phyloP scores from a whole-genome alignment of 2,329 filamentous ascomycete genomes.

The Alternaria brassicicola region DNA sequence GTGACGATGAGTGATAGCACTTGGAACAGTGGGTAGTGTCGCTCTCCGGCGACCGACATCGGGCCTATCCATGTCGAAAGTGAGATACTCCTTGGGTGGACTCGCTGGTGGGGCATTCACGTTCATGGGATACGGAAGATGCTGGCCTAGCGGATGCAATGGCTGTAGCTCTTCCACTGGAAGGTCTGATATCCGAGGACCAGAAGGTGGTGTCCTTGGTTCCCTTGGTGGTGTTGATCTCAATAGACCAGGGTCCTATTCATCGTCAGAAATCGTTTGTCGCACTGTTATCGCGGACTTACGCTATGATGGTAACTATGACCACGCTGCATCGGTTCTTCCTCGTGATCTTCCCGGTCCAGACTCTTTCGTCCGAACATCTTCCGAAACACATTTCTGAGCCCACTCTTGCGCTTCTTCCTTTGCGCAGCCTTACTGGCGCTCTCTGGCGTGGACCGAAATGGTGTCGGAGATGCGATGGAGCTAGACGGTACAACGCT shows the following conservation, averaged over 20 bases:
- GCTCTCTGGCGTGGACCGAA: constrained; percentile 39
- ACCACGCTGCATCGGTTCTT: constrained; percentile 26
- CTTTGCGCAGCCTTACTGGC: constrained; percentile 33
- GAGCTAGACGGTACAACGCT: constrained; percentile 32
- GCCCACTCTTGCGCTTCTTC: constrained; percentile 46
- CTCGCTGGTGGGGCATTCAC: constrained; percentile 48
- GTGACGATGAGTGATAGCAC: constrained; percentile 32
- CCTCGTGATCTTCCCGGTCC: constrained; percentile 33
- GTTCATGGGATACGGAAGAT: constrained; percentile 51
- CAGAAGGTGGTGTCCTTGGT: constrained; percentile 20
- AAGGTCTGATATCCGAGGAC: constrained; percentile 45
- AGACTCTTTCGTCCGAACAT: constrained; percentile 47
- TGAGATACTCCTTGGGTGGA: constrained; percentile 45
- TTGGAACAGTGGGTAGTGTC: constrained; percentile 43
- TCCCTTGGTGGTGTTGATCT: constrained; percentile 31
- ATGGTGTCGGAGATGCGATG: constrained; percentile 36
- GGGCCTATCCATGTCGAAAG: constrained; percentile 35
- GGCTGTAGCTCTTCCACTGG: constrained; percentile 40
- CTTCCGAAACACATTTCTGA: constrained; percentile 46
- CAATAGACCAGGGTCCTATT: constrained; percentile 42
- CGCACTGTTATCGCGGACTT: constrained; percentile 12
- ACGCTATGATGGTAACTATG: constrained; percentile 48
- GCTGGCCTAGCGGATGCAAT: constrained; percentile 44
- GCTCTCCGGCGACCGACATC: constrained; percentile 40
- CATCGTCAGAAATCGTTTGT: constrained; percentile 7